Evolutionary conservation across 2,329 filamentous ascomycete genomes (phyloP).

Genomic region (Clarireedia sp.): DNA sequence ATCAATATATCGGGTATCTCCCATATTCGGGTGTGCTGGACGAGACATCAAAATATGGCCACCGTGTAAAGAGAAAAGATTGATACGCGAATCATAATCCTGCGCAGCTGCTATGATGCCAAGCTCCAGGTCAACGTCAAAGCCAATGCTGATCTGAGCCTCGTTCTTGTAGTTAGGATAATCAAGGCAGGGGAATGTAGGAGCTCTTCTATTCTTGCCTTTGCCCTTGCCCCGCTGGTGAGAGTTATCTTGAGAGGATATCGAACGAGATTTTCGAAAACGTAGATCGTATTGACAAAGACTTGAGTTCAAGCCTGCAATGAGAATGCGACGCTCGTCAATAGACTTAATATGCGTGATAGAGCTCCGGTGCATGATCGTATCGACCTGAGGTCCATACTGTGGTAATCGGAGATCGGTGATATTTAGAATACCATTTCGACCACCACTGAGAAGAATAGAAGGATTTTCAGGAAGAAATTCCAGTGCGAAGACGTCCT

Average conservation of each 20-base stretch:
- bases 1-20: background rate
- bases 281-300: constrained; percentile 53
- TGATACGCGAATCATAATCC: constrained; percentile 15
- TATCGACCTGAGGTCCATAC: constrained; percentile 12
- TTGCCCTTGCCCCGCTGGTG: background rate
- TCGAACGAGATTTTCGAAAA: constrained; percentile 25
- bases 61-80: constrained; percentile 23
- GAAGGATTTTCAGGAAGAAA: constrained; percentile 38
- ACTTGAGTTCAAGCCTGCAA: constrained; percentile 40
- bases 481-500: constrained; percentile 39
- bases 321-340: constrained; percentile 42
- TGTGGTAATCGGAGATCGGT: constrained; percentile 30
- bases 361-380: constrained; percentile 30
- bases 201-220: background rate
- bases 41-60: constrained; percentile 13
- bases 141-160: constrained; percentile 41
- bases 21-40: background rate
- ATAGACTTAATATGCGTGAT: constrained; percentile 45
- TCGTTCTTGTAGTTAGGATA: constrained; percentile 46
- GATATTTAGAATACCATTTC: constrained; percentile 32
- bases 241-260: background rate
- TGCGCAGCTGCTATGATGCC: constrained; percentile 48
- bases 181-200: constrained; percentile 34
- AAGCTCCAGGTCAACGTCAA: constrained; percentile 41
- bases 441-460: constrained; percentile 44